Base-by-base conservation (phyloP, 75 land plant species). In the Cryptomeria japonica region DNA sequence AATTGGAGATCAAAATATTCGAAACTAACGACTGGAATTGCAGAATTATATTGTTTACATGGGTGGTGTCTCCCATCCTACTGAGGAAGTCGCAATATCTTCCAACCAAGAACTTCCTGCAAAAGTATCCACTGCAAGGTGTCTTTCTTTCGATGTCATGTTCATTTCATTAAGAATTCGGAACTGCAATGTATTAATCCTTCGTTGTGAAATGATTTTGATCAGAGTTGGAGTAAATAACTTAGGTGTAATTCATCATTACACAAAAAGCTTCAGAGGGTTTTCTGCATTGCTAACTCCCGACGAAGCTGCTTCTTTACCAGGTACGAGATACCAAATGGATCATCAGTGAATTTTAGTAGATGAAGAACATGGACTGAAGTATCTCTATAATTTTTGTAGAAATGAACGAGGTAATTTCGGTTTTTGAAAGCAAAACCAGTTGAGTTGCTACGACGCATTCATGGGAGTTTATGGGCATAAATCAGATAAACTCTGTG, bases 401-500 rank as follows among this genome's bases (percentile, higher is more conserved):
- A 95, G 96, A 84, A 13, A 90, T 82, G 64, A 85, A 86, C 16
- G 88, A 84, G 31, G 94, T 95, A 6, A 72, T 95, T 42, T 94
- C 95, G 46, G 94, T 94, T 0, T 94, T 94, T 80, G 88, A 90
- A 25, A 95, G 93, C 80, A 87, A 68, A 72, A 88, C 75, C n/a
- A 55, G 58, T 16, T 55, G 18, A 25, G 32, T 92, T 28, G 92
- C 91, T 36, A 94, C 94, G 28, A 93, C 96, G 18, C 93, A 83
- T 38, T 93, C 96, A 1, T 95, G 96, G 96, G 92, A 94, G 18
- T 95, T 93, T 72, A 37, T 94, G 68, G 93, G 92, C n/a, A 22
- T 92, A 53, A 61, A 85, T 15, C 34, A 83, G 38, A 34, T 91
- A 70, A 75, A 92, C 13, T 37, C 75, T 14, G 25, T 61, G 39